A percentile compares a stretch with the other conserved stretches of the same genome.
These are phyloP conservation scores for Tolypocladium pustulatum DNA, from an alignment of 2,329 filamentous ascomycete species.

Conservation along the genomic window DNA sequence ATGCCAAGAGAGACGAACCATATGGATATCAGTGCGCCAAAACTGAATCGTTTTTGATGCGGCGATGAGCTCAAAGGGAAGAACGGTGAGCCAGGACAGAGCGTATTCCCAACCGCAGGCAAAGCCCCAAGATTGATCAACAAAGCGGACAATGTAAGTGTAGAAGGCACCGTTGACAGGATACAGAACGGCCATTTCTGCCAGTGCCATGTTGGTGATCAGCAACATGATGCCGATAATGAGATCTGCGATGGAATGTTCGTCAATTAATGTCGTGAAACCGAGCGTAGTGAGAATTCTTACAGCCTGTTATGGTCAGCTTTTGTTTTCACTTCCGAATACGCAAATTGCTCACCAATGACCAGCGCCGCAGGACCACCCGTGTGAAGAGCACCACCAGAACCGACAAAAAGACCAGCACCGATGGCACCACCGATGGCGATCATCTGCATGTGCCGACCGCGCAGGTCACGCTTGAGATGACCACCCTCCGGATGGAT, in stretches of 20 bases:
- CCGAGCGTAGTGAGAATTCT: background rate
- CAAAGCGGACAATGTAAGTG: background rate
- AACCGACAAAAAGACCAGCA: background rate
- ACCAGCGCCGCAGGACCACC: background rate
- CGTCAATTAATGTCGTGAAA: background rate
- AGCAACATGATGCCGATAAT: background rate
- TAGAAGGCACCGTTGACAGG: background rate
- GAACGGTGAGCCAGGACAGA: background rate
- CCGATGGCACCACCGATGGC: background rate
- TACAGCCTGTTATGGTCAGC: background rate
- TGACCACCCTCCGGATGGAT: background rate
- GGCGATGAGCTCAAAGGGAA: background rate
- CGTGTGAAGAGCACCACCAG: background rate
- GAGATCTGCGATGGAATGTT: background rate
- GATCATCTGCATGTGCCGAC: background rate
- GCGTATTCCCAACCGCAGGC: background rate
- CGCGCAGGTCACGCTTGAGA: background rate
- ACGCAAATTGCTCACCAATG: background rate
- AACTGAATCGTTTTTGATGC: background rate
- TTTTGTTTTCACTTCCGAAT: background rate
- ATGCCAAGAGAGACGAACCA: background rate
- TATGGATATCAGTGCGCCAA: background rate
- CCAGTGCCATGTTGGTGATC: background rate
- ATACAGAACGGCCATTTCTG: background rate
- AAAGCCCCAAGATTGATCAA: background rate